These are phyloP conservation scores for Aspergillus hiratsukae DNA, from an alignment of 2,329 filamentous ascomycete species.

Conservation along the genomic window DNA sequence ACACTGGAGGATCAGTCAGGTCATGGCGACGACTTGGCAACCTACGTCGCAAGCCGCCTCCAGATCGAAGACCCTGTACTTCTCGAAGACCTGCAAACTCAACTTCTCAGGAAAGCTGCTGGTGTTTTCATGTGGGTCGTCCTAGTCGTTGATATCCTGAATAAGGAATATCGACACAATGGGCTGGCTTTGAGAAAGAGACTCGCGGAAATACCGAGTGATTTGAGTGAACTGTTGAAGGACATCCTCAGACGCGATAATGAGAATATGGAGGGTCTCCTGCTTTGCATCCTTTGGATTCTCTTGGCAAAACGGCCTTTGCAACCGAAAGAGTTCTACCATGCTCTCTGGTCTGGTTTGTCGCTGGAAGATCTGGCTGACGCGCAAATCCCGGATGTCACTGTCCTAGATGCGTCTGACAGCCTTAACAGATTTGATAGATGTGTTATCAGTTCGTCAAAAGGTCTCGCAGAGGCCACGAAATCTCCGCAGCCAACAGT, in stretches of 20 bases:
- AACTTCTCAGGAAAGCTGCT: constrained; percentile 37
- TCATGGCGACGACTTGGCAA: constrained; percentile 29
- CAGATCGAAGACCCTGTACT: constrained; percentile 17
- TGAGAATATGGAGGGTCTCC: constrained; percentile 37
- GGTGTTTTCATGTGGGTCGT: constrained; percentile 48
- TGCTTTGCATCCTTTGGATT: constrained; percentile 51
- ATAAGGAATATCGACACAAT: constrained; percentile 32
- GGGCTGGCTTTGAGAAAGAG: constrained; percentile 26
- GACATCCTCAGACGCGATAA: constrained; percentile 49
- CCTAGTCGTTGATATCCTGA: constrained; percentile 44
- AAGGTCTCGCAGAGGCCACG: constrained; percentile 29
- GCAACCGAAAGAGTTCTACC: constrained; percentile 5
- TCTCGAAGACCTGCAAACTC: constrained; percentile 19
- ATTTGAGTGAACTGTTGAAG: constrained; percentile 48
- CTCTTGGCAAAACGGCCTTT: constrained; percentile 39
- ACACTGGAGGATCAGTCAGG: constrained; percentile 37
- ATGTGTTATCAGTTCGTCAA: constrained; percentile 22
- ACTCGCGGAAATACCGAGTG: constrained; percentile 38
- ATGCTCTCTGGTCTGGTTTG: constrained; percentile 16
- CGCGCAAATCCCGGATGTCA: constrained; percentile 1
- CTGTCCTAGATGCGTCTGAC: background rate
- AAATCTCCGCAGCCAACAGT: constrained; percentile 18
- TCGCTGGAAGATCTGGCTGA: constrained; percentile 1
- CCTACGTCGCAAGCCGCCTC: constrained; percentile 14
- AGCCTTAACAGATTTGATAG: constrained; percentile 4